A percentile compares a stretch with the other conserved stretches of the same genome.
phyloP scores from a whole-genome alignment of 352 stramenopile species.

The Pythium brassicae region DNA sequence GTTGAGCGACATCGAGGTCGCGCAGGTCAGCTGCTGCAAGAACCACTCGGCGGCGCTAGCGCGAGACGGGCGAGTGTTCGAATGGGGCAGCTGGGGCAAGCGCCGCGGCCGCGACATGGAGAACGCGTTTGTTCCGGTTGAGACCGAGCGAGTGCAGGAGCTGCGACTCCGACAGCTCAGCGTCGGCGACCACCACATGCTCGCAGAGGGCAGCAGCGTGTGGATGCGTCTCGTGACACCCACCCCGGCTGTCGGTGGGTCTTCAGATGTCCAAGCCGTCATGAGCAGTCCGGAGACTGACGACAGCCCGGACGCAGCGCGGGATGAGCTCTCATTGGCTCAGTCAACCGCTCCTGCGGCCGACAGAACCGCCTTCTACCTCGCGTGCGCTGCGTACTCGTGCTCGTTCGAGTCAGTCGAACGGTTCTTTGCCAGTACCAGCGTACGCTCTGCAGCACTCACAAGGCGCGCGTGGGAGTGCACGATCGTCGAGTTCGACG shows the following conservation, averaged over 20 bases:
- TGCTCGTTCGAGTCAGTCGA: slow-evolving; percentile 25
- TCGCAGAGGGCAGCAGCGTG: slow-evolving; percentile 52
- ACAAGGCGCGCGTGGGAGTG: slow-evolving; percentile 18
- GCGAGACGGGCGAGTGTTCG: slow-evolving; percentile 34
- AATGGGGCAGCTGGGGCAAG: slow-evolving; percentile 74
- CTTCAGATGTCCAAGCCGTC: background rate
- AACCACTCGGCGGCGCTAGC: slow-evolving; percentile 59
- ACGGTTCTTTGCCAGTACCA: slow-evolving; percentile 6
- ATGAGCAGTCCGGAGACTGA: slow-evolving; percentile 10
- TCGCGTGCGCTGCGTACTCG: slow-evolving; percentile 21
- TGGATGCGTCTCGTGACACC: slow-evolving; percentile 39
- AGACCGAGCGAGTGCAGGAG: slow-evolving; percentile 15
- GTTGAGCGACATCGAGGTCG: slow-evolving; percentile 34
- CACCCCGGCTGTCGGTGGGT: slow-evolving; percentile 2
- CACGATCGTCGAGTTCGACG: slow-evolving; percentile 41
- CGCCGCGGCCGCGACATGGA: slow-evolving; percentile 43
- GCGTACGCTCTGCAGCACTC: too few relatives aligned
- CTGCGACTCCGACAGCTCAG: slow-evolving; percentile 16
- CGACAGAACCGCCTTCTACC: slow-evolving; percentile 14
- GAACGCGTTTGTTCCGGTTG: slow-evolving; percentile 53
- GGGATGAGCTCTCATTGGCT: background rate
- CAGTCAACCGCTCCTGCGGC: slow-evolving; percentile 1
- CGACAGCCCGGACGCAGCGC: background rate
- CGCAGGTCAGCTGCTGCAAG: slow-evolving; percentile 43
- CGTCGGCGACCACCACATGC: slow-evolving; percentile 7